A percentile compares a stretch with the other conserved stretches of the same genome.
Conservation (phyloP, 1,284 basidiomycete species). For the Ustilago sp. region DNA sequence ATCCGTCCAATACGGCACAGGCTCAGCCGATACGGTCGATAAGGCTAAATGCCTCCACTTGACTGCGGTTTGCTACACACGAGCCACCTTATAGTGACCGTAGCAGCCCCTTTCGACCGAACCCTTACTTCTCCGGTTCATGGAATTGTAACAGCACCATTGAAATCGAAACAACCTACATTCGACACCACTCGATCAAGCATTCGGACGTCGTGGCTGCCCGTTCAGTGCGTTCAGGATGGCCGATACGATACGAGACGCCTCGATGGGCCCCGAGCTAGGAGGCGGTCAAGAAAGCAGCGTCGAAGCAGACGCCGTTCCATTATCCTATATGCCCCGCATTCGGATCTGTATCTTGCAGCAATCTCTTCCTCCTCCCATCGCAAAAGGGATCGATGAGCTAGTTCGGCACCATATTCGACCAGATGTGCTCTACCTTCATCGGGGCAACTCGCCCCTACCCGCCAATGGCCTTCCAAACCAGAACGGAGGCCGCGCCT, state of each 20-base stretch:
- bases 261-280: slow-evolving; percentile 35
- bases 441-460: background rate
- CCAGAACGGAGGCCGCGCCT: background rate
- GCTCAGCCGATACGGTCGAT: background rate
- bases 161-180: no score
- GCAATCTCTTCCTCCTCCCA: slow-evolving; percentile 14
- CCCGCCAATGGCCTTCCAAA: slow-evolving; percentile 9
- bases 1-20: slow-evolving; percentile 14
- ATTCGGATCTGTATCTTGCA: slow-evolving; percentile 31
- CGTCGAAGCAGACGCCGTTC: slow-evolving; percentile 19
- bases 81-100: slow-evolving; percentile 7
- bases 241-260: slow-evolving; percentile 19
- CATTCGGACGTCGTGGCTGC: no score
- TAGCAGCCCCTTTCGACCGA: no score
- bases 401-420: slow-evolving; percentile 36
- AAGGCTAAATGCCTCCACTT: background rate
- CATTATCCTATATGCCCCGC: slow-evolving; percentile 19
- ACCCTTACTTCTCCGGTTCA: background rate
- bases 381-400: slow-evolving; percentile 18
- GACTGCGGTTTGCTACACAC: background rate
- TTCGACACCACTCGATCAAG: no score
- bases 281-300: background rate
- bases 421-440: slow-evolving; percentile 18
- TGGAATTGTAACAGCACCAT: background rate
- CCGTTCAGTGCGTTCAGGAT: slow-evolving; percentile 6